Percentiles rank a stretch among this genome's conserved stretches.
phyloP scores from a whole-genome alignment of 164 flowering plant genomes.

The Chimonanthus salicifolius region DNA sequence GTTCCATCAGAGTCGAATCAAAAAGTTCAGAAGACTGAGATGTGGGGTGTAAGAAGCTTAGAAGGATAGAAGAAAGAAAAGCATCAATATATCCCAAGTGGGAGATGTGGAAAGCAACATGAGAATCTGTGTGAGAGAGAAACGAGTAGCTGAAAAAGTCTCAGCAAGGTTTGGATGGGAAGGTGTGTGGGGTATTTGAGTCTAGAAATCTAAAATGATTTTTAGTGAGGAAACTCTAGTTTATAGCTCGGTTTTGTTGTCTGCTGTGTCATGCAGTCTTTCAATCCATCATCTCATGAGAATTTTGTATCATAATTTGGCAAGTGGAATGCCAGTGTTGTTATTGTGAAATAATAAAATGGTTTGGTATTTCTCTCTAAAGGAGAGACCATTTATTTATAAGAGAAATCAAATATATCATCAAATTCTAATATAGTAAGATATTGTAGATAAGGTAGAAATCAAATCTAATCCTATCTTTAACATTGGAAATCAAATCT shows the following conservation, averaged over 20 bases:
- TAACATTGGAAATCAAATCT: no score
- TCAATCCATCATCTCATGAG: background rate
- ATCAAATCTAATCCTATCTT: background rate
- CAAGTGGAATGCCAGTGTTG: no score
- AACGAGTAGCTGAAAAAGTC: conserved; percentile 14
- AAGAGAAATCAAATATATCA: background rate
- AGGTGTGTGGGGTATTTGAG: background rate
- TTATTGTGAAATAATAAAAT: no score
- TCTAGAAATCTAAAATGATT: background rate
- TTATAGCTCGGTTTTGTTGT: background rate
- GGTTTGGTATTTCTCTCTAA: no score
- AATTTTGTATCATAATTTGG: background rate
- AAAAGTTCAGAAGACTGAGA: background rate
- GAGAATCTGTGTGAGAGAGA: conserved; percentile 17
- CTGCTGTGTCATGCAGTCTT: background rate
- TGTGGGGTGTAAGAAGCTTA: background rate
- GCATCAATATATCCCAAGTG: conserved; percentile 12
- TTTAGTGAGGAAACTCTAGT: background rate
- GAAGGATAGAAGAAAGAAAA: conserved; percentile 1
- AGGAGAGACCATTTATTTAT: no score
- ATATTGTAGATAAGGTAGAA: no score
- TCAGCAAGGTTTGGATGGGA: background rate
- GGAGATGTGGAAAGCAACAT: conserved; percentile 17
- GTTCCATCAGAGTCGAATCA: conserved; percentile 32
- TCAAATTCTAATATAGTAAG: background rate